Conservation (phyloP, 2,329 filamentous ascomycete genomes). For the Colletotrichum truncatum region DNA sequence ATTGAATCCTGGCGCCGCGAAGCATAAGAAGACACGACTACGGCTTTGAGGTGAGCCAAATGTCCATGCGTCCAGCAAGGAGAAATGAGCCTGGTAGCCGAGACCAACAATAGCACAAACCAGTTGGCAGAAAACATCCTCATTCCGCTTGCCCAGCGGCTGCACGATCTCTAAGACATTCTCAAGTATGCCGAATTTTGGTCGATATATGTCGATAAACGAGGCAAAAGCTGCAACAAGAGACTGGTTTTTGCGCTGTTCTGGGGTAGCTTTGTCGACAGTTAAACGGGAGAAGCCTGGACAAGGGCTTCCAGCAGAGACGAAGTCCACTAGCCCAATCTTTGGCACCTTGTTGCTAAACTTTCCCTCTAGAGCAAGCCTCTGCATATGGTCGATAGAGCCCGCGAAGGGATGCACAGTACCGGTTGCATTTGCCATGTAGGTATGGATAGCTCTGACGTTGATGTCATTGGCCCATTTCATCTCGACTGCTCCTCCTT, state of each 20-base stretch:
- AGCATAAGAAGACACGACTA: conserved; percentile 74
- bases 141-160: conserved; percentile 50
- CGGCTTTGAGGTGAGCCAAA: conserved; percentile 74
- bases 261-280: conserved; percentile 57
- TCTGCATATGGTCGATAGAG: conserved; percentile 76
- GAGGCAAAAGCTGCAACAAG: conserved; percentile 81
- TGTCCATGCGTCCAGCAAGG: conserved; percentile 74
- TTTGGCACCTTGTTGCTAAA: conserved; percentile 58
- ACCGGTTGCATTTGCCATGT: conserved; percentile 70
- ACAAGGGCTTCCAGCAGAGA: conserved; percentile 80
- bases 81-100: conserved; percentile 78
- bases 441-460: conserved; percentile 72
- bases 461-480: conserved; percentile 75
- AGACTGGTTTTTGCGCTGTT: conserved; percentile 76
- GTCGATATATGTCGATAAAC: conserved; percentile 78
- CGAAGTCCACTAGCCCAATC: conserved; percentile 73
- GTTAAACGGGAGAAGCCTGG: conserved; percentile 79
- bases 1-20: conserved; percentile 71
- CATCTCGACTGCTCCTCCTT: conserved; percentile 72
- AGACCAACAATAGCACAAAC: conserved; percentile 78
- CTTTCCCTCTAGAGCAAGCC: conserved; percentile 60
- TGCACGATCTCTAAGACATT: conserved; percentile 77
- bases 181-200: conserved; percentile 79
- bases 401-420: conserved; percentile 69
- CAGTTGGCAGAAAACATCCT: conserved; percentile 78